Percentiles rank a stretch among this genome's conserved stretches.
phyloP scores from a whole-genome alignment of 1,284 basidiomycete genomes.

The Rhodotorula mucilaginosa region DNA sequence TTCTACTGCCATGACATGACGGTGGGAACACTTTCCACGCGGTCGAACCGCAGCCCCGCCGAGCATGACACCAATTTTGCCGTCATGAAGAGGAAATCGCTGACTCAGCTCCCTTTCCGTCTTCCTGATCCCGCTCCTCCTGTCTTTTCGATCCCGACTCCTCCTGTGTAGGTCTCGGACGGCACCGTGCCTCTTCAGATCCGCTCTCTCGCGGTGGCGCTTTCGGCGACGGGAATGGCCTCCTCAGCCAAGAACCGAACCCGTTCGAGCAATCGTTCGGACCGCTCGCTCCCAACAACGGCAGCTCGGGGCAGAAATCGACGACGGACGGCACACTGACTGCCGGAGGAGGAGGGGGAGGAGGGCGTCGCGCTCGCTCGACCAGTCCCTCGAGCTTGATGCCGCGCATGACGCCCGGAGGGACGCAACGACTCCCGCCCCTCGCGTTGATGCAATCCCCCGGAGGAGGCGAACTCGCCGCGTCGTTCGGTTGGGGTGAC shows the following conservation, averaged over 20 bases:
- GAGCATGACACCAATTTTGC: not conserved
- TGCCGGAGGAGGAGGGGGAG: slow-evolving; percentile 11
- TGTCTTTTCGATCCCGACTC: not conserved
- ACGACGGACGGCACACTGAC: slow-evolving; percentile 27
- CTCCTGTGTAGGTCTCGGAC: not conserved
- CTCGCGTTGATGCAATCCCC: slow-evolving; percentile 32
- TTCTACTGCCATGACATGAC: no score
- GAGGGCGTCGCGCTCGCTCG: slow-evolving; percentile 35
- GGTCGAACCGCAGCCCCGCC: no score
- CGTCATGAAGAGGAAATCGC: not conserved
- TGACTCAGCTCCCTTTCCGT: not conserved
- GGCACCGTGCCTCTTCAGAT: slow-evolving; percentile 39
- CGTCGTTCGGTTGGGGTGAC: slow-evolving; percentile 66
- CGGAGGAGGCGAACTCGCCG: slow-evolving; percentile 25
- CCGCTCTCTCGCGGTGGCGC: slow-evolving; percentile 38
- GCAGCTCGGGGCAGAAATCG: not conserved
- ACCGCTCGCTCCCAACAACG: slow-evolving; percentile 50
- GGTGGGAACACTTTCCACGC: no score
- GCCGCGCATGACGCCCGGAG: slow-evolving; percentile 25
- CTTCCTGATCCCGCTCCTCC: not conserved
- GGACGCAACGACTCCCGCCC: slow-evolving; percentile 23
- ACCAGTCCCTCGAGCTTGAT: slow-evolving; percentile 32
- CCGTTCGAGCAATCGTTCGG: slow-evolving; percentile 91
- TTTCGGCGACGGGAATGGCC: slow-evolving; percentile 28
- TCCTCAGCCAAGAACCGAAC: slow-evolving; percentile 73